phyloP scores from a whole-genome alignment of 2,329 filamentous ascomycete genomes.

The Penicillium sp. region DNA sequence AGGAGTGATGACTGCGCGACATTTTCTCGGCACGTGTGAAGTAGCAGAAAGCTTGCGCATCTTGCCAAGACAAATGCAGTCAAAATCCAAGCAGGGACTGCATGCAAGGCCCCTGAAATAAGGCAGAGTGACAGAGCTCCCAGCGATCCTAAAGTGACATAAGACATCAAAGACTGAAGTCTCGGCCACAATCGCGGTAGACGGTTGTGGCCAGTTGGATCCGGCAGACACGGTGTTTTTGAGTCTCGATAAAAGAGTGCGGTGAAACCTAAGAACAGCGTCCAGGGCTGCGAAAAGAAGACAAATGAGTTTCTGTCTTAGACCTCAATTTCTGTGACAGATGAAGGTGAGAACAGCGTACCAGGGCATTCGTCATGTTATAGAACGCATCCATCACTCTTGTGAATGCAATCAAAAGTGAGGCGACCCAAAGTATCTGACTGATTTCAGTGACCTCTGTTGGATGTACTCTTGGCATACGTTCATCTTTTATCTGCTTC shows the following conservation, averaged over 20 bases:
- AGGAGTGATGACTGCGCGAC: neutral
- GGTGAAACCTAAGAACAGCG: neutral
- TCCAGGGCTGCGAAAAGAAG: neutral
- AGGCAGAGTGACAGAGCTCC: too few relatives aligned
- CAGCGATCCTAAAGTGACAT: neutral
- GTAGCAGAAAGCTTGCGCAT: neutral
- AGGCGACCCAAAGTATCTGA: neutral
- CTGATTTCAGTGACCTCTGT: neutral
- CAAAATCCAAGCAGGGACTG: too few relatives aligned
- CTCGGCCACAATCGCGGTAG: neutral
- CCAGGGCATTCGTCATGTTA: neutral
- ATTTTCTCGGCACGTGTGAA: neutral
- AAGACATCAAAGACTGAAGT: neutral
- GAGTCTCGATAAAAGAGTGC: neutral
- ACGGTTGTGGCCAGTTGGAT: too few relatives aligned
- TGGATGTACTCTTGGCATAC: too few relatives aligned
- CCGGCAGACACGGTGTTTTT: too few relatives aligned
- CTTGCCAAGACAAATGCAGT: neutral
- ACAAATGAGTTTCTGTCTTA: neutral
- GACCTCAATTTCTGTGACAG: too few relatives aligned
- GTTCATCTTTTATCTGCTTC: neutral
- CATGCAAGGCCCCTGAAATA: too few relatives aligned
- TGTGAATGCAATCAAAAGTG: neutral
- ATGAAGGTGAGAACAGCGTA: too few relatives aligned
- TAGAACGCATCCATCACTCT: neutral